Evolutionary conservation across 305 asterid genomes (phyloP).

Genomic region (Fraxinus sp.): DNA sequence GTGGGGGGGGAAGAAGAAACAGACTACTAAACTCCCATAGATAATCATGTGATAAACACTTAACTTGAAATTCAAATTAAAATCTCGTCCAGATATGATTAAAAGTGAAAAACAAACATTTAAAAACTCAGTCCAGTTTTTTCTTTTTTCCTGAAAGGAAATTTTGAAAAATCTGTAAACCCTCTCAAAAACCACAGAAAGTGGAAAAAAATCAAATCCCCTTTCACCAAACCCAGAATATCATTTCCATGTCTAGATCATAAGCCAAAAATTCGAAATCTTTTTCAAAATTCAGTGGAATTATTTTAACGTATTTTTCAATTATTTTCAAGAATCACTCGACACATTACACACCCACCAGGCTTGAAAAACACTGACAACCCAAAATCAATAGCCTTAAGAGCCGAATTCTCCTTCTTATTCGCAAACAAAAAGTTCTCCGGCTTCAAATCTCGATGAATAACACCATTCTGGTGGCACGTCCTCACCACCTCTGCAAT

Average conservation of each 20-base stretch:
- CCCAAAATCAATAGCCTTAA: constrained; percentile 53
- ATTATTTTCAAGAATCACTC: neutral
- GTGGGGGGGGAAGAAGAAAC: neutral
- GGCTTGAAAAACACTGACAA: constrained; percentile 71
- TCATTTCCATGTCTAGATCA: neutral
- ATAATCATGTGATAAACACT: neutral
- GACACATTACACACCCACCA: constrained; percentile 48
- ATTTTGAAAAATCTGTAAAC: neutral
- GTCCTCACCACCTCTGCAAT: constrained; percentile 86
- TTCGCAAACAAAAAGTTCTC: constrained; percentile 87
- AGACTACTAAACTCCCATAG: neutral
- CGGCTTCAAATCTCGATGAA: constrained; percentile 98
- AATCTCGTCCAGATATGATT: neutral
- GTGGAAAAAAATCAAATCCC: neutral
- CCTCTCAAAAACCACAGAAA: neutral
- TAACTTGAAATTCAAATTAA: neutral
- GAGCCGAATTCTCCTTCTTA: constrained; percentile 86
- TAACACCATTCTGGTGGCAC: constrained; percentile 91
- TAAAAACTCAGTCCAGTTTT: neutral
- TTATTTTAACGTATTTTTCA: neutral
- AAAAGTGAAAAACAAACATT: neutral
- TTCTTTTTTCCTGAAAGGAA: neutral
- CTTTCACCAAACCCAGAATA: neutral
- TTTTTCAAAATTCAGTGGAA: neutral
- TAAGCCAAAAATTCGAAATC: neutral